Evolutionary conservation across 768 basidiomycete genomes (phyloP).

Genomic region (Tubosaeta sp.): DNA sequence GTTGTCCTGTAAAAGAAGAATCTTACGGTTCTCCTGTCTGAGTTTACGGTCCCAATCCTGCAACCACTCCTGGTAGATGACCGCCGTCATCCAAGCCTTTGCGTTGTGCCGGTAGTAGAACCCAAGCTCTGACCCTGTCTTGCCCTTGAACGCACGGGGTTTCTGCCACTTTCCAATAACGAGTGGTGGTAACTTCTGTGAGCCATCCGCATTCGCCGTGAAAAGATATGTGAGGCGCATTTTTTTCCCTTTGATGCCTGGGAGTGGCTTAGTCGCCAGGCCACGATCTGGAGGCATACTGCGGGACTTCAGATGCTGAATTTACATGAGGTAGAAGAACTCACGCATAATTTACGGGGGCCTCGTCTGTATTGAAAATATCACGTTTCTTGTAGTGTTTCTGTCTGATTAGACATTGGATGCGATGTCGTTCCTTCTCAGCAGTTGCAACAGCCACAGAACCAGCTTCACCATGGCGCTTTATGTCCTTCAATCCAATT

Average conservation of each 20-base stretch:
- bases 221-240: background rate
- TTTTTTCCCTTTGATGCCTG: slow-evolving; percentile 2
- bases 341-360: background rate
- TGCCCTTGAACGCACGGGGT: background rate
- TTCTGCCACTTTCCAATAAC: slow-evolving; percentile 4
- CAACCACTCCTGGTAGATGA: slow-evolving; percentile 7
- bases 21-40: background rate
- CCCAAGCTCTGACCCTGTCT: background rate
- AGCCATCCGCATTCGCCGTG: background rate
- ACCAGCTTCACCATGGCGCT: background rate
- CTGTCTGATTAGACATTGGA: background rate
- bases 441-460: background rate
- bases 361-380: background rate
- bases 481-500: background rate
- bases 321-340: no score
- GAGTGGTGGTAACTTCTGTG: background rate
- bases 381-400: background rate
- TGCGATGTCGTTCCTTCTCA: background rate
- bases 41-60: background rate
- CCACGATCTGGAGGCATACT: background rate
- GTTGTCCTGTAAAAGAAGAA: slow-evolving; percentile 9
- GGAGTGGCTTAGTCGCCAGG: background rate
- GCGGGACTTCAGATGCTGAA: no score
- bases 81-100: slow-evolving; percentile 6
- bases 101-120: slow-evolving; percentile 6